Evolutionary conservation across 2,329 filamentous ascomycete genomes (phyloP), one percentile per base, ranked within the genome.

Genomic region (Setomelanomma holmii): DNA sequence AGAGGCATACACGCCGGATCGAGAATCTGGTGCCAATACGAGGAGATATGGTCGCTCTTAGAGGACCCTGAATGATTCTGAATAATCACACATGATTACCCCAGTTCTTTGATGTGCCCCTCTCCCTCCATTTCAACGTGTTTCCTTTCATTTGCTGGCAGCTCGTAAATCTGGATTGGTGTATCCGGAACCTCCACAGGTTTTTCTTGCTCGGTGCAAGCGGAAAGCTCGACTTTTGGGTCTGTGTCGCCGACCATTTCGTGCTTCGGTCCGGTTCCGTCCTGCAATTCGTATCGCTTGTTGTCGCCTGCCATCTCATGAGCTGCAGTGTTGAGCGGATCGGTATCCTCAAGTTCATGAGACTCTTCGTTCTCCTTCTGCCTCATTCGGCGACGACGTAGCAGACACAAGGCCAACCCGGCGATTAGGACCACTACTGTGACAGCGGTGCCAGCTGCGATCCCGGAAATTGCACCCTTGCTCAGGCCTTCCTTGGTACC

Each of bases 381-480:
- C 20, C 30, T 23, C 40, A 46, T 52, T 20, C 36, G 54, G 20
- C 60, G 53, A n/a, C 63, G 58, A 23, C 50, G 44, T 5, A 63
- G 27, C 7, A 63, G 33, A 54, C 61, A 59, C 16, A 58, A n/a
- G n/a, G n/a, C 40, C 1, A 45, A 43, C 5, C 55, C 34, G 11
- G n/a, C 35, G 8, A 45, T 12, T 14, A 30, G 20, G 4, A 34
- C 30, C 6, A 51, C 11, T 7, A 36, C 1, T 7, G 34, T 19
- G 10, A 56, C 49, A 5, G 43, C 46, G 22, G 44, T 61, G 22
- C 65, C 67, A 2, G 64, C 51, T 10, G 58, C 66, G 20, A 67
- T 66, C n/a, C 66, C 67, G 16, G 55, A 64, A 38, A 67, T 69
- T 16, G 56, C 57, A 23, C 64, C 61, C 17, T 58, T 52, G 36